A percentile compares a stretch with the other conserved stretches of the same genome.
phyloP scores from a whole-genome alignment of 768 basidiomycete species.

The Mycena vulgaris region DNA sequence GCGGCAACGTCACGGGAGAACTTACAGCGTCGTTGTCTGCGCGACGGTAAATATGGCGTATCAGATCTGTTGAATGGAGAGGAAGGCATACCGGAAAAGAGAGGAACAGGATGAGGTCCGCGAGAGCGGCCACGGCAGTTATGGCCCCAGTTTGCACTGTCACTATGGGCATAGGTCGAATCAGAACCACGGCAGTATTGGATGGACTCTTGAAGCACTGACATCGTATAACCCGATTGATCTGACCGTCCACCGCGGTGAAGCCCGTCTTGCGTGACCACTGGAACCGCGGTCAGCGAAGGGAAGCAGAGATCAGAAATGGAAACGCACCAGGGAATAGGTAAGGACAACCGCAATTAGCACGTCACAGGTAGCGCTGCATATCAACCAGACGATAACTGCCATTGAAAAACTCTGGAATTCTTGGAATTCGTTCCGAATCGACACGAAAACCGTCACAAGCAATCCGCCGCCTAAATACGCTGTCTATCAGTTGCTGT shows the following conservation, averaged over 20 bases:
- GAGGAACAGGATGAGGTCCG: conserved; percentile 43
- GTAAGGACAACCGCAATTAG: conserved; percentile 43
- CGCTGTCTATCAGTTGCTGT: background rate
- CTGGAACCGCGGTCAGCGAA: conserved; percentile 41
- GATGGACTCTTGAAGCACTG: too few species aligned
- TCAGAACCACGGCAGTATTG: background rate
- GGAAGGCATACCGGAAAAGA: conserved; percentile 28
- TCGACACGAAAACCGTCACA: conserved; percentile 24
- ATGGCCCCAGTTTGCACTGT: conserved; percentile 48
- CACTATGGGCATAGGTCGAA: conserved; percentile 29
- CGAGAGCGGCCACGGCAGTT: conserved; percentile 43
- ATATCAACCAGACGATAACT: conserved; percentile 43
- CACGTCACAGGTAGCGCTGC: conserved; percentile 41
- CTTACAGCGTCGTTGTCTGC: conserved; percentile 17
- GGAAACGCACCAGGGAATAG: conserved; percentile 39
- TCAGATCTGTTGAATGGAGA: background rate
- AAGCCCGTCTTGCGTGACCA: conserved; percentile 55
- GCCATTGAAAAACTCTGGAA: conserved; percentile 37
- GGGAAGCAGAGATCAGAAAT: background rate
- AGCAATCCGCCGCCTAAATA: conserved; percentile 26
- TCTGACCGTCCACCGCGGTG: conserved; percentile 51
- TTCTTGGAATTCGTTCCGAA: conserved; percentile 37
- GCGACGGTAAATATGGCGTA: background rate
- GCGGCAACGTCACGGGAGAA: background rate
- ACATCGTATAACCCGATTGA: conserved; percentile 55